phyloP scores from a whole-genome alignment of 257 asterid species.

The Plantago ovata region DNA sequence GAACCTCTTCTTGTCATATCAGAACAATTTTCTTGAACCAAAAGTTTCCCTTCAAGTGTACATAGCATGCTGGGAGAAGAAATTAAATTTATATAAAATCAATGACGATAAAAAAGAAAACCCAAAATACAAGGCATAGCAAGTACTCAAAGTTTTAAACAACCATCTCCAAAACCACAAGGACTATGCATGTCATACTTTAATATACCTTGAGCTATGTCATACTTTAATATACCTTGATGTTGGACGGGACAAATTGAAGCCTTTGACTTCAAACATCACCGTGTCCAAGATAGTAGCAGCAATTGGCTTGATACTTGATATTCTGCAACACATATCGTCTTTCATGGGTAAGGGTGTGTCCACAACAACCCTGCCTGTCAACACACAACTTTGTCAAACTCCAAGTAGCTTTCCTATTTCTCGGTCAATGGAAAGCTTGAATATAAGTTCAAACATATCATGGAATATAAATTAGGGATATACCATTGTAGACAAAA shows the following conservation, averaged over 20 bases:
- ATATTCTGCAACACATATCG: constrained; percentile 52
- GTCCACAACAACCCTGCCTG: constrained; percentile 79
- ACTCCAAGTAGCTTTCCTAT: constrained; percentile 7
- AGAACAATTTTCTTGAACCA: constrained; percentile 54
- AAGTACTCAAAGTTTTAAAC: not conserved
- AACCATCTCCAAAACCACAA: constrained; percentile 17
- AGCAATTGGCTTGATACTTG: constrained; percentile 77
- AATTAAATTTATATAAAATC: constrained; percentile 14
- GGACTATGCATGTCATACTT: not conserved
- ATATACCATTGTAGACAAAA: constrained; percentile 70
- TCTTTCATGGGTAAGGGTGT: constrained; percentile 45
- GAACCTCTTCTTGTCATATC: constrained; percentile 36
- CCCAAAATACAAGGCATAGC: not conserved
- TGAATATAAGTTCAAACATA: constrained; percentile 10
- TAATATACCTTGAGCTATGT: not conserved
- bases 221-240: constrained; percentile 47
- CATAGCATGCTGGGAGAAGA: constrained; percentile 54
- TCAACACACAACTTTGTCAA: constrained; percentile 22
- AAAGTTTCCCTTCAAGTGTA: constrained; percentile 66
- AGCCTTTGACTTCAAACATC: constrained; percentile 69
- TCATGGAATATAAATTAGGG: constrained; percentile 9
- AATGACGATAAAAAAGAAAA: constrained; percentile 8
- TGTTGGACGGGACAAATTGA: constrained; percentile 58
- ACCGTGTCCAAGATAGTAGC: constrained; percentile 63
- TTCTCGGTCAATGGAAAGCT: constrained; percentile 3